phyloP scores from a whole-genome alignment of 306 rosid species.

The Cicer cuneatum region DNA sequence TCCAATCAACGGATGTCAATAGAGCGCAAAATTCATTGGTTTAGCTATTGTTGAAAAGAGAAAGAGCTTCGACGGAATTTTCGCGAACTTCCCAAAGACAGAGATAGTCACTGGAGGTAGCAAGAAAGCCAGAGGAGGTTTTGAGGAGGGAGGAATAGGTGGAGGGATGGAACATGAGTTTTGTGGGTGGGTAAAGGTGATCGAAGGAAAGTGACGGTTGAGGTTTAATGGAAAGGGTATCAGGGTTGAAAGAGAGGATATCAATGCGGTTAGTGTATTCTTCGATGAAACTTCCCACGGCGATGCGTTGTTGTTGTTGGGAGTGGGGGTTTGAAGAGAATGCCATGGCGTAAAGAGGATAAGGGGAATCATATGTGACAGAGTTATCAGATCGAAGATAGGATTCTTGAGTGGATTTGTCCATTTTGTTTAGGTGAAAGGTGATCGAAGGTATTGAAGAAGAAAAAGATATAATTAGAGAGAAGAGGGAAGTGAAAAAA shows the following conservation, averaged over 20 bases:
- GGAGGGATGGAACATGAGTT: conserved; percentile 89
- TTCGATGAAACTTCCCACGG: conserved; percentile 90
- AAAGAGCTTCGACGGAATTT: conserved; percentile 62
- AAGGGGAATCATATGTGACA: conserved; percentile 74
- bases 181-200: conserved; percentile 96
- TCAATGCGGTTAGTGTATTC: conserved; percentile 84
- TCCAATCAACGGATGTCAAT: conserved; percentile 95
- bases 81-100: conserved; percentile 95
- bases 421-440: conserved; percentile 50
- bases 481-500: no score
- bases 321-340: conserved; percentile 56
- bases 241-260: conserved; percentile 81
- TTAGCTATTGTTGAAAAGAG: conserved; percentile 83
- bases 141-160: conserved; percentile 49
- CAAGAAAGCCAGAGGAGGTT: conserved; percentile 65
- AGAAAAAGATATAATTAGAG: background rate
- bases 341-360: conserved; percentile 80
- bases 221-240: conserved; percentile 54
- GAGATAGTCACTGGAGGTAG: conserved; percentile 95
- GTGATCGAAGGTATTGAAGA: background rate
- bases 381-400: conserved; percentile 65
- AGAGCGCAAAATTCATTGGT: conserved; percentile 93
- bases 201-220: conserved; percentile 84
- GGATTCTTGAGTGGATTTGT: conserved; percentile 71
- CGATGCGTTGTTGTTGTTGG: conserved; percentile 58